Base-by-base conservation (phyloP, 495 filamentous ascomycete species). In the Sordaria brevicollis region DNA sequence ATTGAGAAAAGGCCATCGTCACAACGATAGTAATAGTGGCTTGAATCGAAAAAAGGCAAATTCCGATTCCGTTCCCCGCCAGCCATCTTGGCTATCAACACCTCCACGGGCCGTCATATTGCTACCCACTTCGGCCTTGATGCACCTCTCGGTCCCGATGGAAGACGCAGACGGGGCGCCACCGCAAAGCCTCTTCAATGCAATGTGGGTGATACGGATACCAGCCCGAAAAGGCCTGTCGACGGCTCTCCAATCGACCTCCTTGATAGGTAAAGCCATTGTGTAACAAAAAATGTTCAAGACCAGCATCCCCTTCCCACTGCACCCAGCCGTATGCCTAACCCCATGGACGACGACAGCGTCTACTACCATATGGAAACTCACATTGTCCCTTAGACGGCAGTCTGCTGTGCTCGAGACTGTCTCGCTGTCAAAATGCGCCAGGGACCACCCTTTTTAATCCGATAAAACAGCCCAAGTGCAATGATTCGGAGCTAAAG, bases 61-160 rank as follows among this genome's bases (percentile, higher is more conserved):
- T 29, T 54, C 21, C 21, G 43, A 54, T 29, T 13, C 29, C 21
- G 15, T 29, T 25, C 21, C 21, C 21, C 21, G 29, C 43, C 43
- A 29, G 43, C 43, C 0, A 5, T 70, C 31, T 67, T 67, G 65
- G 69, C 37, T 41, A 67, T 54, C 65, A 67, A 70, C 34, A 49
- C 36, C 37, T 67, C 21, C 21, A 57, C 43, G 19, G 31, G 29
- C 19, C 38, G 29, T 29, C 36, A 41, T 41, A 25, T 15, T 13
- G 62, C 65, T 13, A 57, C 11, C 2, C 8, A 57, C 25, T 21
- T 70, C 69, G 69, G 69, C 25, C 37, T 29, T 19, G 35, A 70
- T 54, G 65, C 65, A 57, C n/a, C 65, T 29, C 39, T 70, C 69
- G 69, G 69, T 70, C 69, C 69, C 69, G 69, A 70, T 66, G 35